These are phyloP conservation scores for Capsicum rhomboideum DNA, from an alignment of 257 asterid genomes.

Conservation along the genomic window DNA sequence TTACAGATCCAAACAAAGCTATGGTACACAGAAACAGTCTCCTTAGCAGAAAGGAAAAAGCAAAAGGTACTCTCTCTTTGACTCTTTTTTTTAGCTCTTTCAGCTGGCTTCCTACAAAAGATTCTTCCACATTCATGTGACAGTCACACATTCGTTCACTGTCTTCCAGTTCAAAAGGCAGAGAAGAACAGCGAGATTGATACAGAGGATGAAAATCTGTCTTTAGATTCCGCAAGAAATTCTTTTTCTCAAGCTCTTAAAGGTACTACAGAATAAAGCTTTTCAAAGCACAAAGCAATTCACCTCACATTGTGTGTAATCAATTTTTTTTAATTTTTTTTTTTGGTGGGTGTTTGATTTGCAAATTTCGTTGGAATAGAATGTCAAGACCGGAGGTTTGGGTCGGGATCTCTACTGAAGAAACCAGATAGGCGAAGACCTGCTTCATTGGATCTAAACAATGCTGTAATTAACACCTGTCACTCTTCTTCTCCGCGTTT, in stretches of 20 bases:
- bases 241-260: slow-evolving; percentile 90
- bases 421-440: slow-evolving; percentile 59
- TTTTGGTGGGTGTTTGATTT: background rate
- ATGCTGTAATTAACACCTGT: slow-evolving; percentile 22
- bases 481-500: slow-evolving; percentile 62
- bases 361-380: slow-evolving; percentile 35
- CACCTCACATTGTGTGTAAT: background rate
- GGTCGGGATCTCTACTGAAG: slow-evolving; percentile 43
- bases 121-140: slow-evolving; percentile 16
- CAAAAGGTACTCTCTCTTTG: slow-evolving; percentile 44
- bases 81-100: background rate
- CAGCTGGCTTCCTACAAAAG: slow-evolving; percentile 10
- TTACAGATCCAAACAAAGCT: slow-evolving; percentile 70
- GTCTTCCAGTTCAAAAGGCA: slow-evolving; percentile 36
- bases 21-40: slow-evolving; percentile 36
- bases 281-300: slow-evolving; percentile 1
- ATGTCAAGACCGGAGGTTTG: slow-evolving; percentile 66
- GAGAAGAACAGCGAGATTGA: slow-evolving; percentile 67
- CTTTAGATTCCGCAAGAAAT: slow-evolving; percentile 64
- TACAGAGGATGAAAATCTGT: slow-evolving; percentile 57
- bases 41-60: slow-evolving; percentile 54
- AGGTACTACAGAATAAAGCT: slow-evolving; percentile 35
- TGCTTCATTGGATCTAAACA: slow-evolving; percentile 72
- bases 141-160: background rate
- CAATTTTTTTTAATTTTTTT: background rate